Evolutionary conservation across 352 stramenopile genomes (phyloP), one percentile per base, ranked within the genome.

Genomic region (Phytophthora ohioensis): DNA sequence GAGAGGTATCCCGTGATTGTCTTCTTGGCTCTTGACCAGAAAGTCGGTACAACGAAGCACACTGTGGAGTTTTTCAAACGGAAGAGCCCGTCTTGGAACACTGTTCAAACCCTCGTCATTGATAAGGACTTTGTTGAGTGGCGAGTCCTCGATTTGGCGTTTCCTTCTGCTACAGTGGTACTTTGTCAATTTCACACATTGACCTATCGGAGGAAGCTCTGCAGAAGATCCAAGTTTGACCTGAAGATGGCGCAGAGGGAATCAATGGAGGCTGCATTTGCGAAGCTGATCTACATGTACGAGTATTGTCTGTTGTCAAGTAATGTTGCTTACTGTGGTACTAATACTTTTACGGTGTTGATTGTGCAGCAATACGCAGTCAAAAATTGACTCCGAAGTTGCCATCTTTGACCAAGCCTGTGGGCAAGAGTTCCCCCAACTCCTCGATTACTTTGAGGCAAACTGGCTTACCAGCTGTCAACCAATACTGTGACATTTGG

Each of bases 21-120:
- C 27, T 77, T 77, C 27, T n/a, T 77, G 2, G 41, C 57, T 8
- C 34, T 69, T 4, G 49, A 73, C 30, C 42, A 77, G 42, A 66
- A 62, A 45, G 54, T 54, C 0, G 15, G 11, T 9, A 70, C 64
- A 4, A 64, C 73, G 36, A 32, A 58, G 15, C 1, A 38, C 0
- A 67, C 70, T 17, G 3, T 77, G 2, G 41, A 62, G 5, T 67
- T 73, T 27, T 21, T 21, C 17, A 21, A 21, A 21, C 17, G 17
- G 0, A 21, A 21, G 17, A 21, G 0, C 17, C 17, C 17, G 17
- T 21, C 17, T 21, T 21, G 17, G 17, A 21, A 21, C 17, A 21
- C 17, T 21, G 17, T 21, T 21, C 17, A 21, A 21, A 21, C 17
- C 17, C 17, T 21, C 17, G 17, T 21, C 17, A 21, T 21, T 21